phyloP scores from a whole-genome alignment of 2,329 filamentous ascomycete species.

The Fusarium sp. region DNA sequence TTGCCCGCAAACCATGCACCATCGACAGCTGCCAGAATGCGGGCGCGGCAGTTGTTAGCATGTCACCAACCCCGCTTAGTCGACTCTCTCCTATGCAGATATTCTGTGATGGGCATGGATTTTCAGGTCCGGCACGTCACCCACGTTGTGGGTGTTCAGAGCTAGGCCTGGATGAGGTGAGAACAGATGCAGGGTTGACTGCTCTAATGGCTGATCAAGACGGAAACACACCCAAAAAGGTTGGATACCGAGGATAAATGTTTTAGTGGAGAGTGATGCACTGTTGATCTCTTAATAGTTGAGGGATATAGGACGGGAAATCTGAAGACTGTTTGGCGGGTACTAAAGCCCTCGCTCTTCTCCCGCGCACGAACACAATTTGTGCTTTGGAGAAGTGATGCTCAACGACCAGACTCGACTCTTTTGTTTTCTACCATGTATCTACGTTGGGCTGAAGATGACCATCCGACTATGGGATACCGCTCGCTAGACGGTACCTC shows the following conservation, averaged over 20 bases:
- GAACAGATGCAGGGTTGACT: too few relatives aligned
- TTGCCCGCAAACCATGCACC: constrained; percentile 2
- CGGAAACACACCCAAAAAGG: not conserved
- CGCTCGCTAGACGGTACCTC: constrained; percentile 4
- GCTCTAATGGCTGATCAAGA: not conserved
- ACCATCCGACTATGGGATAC: not conserved
- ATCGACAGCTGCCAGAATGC: not conserved
- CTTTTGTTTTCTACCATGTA: constrained; percentile 1
- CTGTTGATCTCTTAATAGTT: too few relatives aligned
- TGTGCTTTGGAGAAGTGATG: not conserved
- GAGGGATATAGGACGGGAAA: too few relatives aligned
- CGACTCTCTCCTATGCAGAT: too few relatives aligned
- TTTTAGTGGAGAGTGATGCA: too few relatives aligned
- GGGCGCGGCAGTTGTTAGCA: not conserved
- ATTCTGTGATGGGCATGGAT: not conserved
- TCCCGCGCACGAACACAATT: not conserved
- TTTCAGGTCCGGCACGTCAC: constrained; percentile 1
- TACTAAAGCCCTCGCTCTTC: not conserved
- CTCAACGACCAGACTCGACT: too few relatives aligned
- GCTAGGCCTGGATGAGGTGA: not conserved
- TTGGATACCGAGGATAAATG: not conserved
- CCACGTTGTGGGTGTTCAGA: not conserved
- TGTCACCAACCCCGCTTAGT: too few relatives aligned
- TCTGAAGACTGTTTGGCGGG: not conserved
- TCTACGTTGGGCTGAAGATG: not conserved